Conservation (phyloP, 2,329 filamentous ascomycete species). For the Fusarium brachygibbosum region DNA sequence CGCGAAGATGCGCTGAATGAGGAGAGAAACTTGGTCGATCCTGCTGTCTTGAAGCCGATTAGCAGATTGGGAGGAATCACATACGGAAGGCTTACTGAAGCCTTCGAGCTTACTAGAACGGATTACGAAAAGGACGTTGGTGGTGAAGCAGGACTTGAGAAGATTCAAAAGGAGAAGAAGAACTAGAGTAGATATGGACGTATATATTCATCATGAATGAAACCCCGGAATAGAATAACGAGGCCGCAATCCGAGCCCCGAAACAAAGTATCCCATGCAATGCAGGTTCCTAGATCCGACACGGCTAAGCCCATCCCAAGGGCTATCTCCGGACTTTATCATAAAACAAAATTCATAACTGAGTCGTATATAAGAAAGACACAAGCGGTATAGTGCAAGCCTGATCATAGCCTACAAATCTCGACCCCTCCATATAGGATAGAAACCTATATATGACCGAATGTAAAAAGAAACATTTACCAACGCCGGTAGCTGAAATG, state of each 20-base stretch:
- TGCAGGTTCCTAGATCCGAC: slow-evolving; percentile 3
- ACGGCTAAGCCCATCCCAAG: neutral
- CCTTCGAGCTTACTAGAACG: slow-evolving; percentile 77
- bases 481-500: slow-evolving; percentile 20
- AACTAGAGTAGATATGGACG: slow-evolving; percentile 19
- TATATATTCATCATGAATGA: slow-evolving; percentile 20
- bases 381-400: slow-evolving; percentile 25
- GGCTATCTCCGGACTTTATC: slow-evolving; percentile 1
- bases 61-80: slow-evolving; percentile 87
- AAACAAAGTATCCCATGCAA: slow-evolving; percentile 4
- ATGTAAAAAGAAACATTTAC: slow-evolving; percentile 15
- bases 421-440: slow-evolving; percentile 16
- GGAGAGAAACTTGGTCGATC: slow-evolving; percentile 79
- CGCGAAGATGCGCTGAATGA: slow-evolving; percentile 89
- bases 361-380: slow-evolving; percentile 8
- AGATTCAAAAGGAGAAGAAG: slow-evolving; percentile 56
- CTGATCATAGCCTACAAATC: slow-evolving; percentile 20
- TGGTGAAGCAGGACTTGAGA: slow-evolving; percentile 68
- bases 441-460: slow-evolving; percentile 25
- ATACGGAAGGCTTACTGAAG: slow-evolving; percentile 79
- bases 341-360: slow-evolving; percentile 5
- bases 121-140: slow-evolving; percentile 67
- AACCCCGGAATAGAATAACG: slow-evolving; percentile 22
- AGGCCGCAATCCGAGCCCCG: neutral
- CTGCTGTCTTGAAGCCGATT: slow-evolving; percentile 80